Conservation (phyloP, 371 early-diverging fungal species). For the Mortierella sp. region DNA sequence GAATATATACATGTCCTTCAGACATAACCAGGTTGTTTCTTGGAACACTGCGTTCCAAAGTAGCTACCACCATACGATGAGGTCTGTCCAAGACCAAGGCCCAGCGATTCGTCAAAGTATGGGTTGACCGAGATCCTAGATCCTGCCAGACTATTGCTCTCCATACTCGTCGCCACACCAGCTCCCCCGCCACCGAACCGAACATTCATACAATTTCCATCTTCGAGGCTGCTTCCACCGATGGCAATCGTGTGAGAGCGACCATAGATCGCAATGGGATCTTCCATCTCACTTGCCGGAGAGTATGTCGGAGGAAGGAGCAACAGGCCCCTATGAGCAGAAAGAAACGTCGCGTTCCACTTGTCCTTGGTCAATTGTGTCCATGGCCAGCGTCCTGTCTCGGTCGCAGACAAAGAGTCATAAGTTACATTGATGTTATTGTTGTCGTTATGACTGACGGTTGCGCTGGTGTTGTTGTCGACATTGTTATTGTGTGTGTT, state of each 20-base stretch:
- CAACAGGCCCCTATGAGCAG: neutral
- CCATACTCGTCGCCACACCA: neutral
- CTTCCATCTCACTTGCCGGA: constrained; percentile 11
- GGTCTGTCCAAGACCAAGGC: too few species aligned
- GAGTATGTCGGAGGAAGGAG: neutral
- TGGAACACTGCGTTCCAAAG: too few species aligned
- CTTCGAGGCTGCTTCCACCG: neutral
- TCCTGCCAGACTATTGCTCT: neutral
- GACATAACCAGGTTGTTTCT: too few species aligned
- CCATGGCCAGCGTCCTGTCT: neutral
- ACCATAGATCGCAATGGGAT: neutral
- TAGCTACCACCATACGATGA: too few species aligned
- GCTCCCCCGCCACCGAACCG: neutral
- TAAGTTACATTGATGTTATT: neutral
- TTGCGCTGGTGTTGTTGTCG: constrained; percentile 1
- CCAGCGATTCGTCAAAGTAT: neutral
- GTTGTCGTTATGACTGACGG: neutral
- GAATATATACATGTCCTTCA: too few species aligned
- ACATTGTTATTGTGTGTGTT: neutral
- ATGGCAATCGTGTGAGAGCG: neutral
- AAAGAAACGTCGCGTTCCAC: neutral
- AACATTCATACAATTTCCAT: neutral
- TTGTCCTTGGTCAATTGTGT: neutral
- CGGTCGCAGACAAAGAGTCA: too few species aligned
- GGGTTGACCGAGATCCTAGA: neutral